Base-by-base conservation (phyloP, 2,329 filamentous ascomycete genomes). In the Fusarium mangiferae region DNA sequence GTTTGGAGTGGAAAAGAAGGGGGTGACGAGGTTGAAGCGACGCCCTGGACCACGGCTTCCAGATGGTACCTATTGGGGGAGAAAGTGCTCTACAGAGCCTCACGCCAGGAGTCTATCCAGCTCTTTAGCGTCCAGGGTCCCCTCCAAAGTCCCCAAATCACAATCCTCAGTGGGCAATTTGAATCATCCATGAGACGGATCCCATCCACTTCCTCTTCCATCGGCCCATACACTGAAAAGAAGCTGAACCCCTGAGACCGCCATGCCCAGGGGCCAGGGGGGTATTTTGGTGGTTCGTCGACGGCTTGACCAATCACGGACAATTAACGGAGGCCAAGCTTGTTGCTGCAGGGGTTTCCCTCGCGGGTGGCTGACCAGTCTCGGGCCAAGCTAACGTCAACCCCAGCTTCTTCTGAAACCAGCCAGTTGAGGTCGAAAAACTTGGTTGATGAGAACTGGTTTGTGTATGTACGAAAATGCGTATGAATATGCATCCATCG, bases 351-450 rank as follows among this genome's bases (percentile, higher is more conserved):
- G 72, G 71, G 72, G 67, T 60, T 68, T 48, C 39, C 30, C 66
- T 57, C 38, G 28, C 64, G 66, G 64, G 59, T 57, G 54, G 66
- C 60, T 73, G 70, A 55, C 71, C 71, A 74, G 62, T 74, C 68
- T 52, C 22, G 42, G 54, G 52, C 48, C 72, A 49, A 62, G 59
- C 59, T 48, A 68, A 55, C 48, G 54, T 60, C 72, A 58, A 74
- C 75, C 75, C 75, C 69, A 77, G 70, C 66, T 74, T 72, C 54
- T 66, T 77, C 75, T 77, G 75, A 77, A 77, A 77, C 75, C 65
- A 57, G 52, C 65, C 49, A 59, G 52, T 54, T 42, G 65, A 57
- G 58, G 52, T 46, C 33, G 48, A 64, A 58, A 58, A 56, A 65
- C 66, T 70, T 69, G 65, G 42, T 57, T 11, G n/a, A 68, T 13